These are phyloP conservation scores for Fremontodendron californicum DNA, from an alignment of 345 rosid species.

Conservation along the genomic window DNA sequence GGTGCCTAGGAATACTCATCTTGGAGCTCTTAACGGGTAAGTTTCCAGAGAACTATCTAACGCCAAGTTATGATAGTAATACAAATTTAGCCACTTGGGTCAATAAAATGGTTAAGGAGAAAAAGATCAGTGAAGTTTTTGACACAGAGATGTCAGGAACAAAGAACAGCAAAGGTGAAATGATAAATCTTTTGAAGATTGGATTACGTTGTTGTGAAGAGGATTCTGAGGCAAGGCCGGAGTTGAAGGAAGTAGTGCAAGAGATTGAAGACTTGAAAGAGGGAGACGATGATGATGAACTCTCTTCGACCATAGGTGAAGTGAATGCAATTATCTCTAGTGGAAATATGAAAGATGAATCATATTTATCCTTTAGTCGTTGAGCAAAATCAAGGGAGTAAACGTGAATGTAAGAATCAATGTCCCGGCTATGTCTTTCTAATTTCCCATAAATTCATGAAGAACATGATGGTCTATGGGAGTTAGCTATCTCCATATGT, in stretches of 20 bases:
- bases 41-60: constrained; percentile 63
- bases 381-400: constrained; percentile 10
- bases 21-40: constrained; percentile 59
- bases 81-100: constrained; percentile 60
- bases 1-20: constrained; percentile 65
- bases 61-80: constrained; percentile 33
- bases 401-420: not conserved
- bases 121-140: constrained; percentile 50
- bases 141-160: constrained; percentile 59
- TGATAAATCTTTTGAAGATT: constrained; percentile 59
- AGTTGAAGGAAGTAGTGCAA: constrained; percentile 43
- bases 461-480: not conserved
- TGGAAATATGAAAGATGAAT: constrained; percentile 21
- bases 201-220: constrained; percentile 75
- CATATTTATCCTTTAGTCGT: constrained; percentile 24
- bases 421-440: not conserved
- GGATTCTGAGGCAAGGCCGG: constrained; percentile 46
- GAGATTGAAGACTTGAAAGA: constrained; percentile 44
- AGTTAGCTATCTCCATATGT: not conserved
- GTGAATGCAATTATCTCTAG: constrained; percentile 23
- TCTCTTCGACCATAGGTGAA: constrained; percentile 17
- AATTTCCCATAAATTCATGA: not conserved
- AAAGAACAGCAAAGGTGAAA: constrained; percentile 47
- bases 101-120: constrained; percentile 55
- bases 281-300: constrained; percentile 22